Percentiles rank a stretch among this genome's conserved stretches.
phyloP scores from a whole-genome alignment of 140 eudicot genomes.

The Flaveria floridana region DNA sequence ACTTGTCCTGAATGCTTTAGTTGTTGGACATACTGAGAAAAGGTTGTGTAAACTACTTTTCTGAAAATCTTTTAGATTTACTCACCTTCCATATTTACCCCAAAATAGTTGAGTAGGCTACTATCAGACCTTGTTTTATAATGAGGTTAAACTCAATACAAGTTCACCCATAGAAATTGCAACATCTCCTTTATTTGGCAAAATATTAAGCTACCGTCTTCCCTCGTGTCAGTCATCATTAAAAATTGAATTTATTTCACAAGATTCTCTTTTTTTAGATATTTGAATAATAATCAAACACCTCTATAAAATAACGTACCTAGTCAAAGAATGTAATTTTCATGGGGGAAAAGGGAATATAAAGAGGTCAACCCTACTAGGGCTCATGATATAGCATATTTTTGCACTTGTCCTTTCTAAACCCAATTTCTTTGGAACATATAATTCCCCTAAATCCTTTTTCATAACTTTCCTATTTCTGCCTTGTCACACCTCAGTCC shows the following conservation, averaged over 20 bases:
- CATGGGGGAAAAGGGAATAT: conserved; percentile 1
- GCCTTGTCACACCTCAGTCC: no score
- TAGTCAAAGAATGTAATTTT: not conserved
- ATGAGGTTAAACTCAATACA: conserved; percentile 14
- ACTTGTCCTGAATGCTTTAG: conserved; percentile 69
- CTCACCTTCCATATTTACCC: conserved; percentile 23
- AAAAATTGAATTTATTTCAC: not conserved
- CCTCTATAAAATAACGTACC: not conserved
- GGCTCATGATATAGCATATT: not conserved
- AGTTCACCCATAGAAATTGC: conserved; percentile 11
- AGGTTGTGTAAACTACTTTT: conserved; percentile 53
- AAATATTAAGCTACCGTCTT: not conserved
- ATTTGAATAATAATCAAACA: not conserved
- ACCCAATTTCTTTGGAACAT: conserved; percentile 2
- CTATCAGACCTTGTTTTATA: conserved; percentile 5
- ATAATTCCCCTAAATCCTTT: not conserved
- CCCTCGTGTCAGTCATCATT: not conserved
- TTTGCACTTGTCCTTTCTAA: not conserved
- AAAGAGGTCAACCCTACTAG: conserved; percentile 6
- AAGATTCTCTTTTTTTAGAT: conserved; percentile 1
- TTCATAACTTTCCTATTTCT: not conserved
- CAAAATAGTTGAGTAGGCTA: conserved; percentile 25
- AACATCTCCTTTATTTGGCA: conserved; percentile 11
- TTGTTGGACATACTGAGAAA: conserved; percentile 89
- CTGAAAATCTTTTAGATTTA: conserved; percentile 19